A percentile compares a stretch with the other conserved stretches of the same genome.
Conservation (phyloP, 306 rosid genomes). For the Acacia acuminata region DNA sequence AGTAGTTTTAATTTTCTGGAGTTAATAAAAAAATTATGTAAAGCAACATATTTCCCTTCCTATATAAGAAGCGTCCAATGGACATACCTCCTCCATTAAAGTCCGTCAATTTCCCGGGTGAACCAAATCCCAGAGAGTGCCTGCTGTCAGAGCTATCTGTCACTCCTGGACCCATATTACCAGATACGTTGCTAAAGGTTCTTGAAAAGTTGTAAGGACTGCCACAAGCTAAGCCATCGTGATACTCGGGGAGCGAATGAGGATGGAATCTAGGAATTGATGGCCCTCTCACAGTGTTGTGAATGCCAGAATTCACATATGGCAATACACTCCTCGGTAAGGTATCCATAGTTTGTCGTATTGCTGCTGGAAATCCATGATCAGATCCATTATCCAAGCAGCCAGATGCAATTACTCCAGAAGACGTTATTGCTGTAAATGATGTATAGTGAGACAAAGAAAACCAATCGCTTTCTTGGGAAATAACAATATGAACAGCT, state of each 20-base stretch:
- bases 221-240: conserved; percentile 58
- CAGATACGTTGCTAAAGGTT: conserved; percentile 42
- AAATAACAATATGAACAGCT: conserved; percentile 2
- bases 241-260: conserved; percentile 75
- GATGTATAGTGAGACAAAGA: conserved; percentile 30
- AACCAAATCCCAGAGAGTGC: conserved; percentile 49
- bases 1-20: not conserved
- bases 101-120: conserved; percentile 56
- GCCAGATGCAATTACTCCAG: conserved; percentile 52
- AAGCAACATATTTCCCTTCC: not conserved
- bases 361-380: conserved; percentile 54
- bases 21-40: not conserved
- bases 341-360: conserved; percentile 42
- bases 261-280: conserved; percentile 58
- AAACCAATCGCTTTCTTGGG: conserved; percentile 19
- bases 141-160: conserved; percentile 55
- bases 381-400: conserved; percentile 55
- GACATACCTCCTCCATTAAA: conserved; percentile 65
- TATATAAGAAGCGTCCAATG: not conserved
- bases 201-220: conserved; percentile 47
- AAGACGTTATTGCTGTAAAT: conserved; percentile 42
- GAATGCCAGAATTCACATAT: conserved; percentile 52
- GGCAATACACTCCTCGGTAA: conserved; percentile 44
- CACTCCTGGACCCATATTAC: conserved; percentile 53
- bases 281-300: conserved; percentile 49